Percentiles rank a stretch among this genome's conserved stretches.
Evolutionary conservation across 23 red algal genomes (phyloP).

Genomic region (Cyanidium caldarium): DNA sequence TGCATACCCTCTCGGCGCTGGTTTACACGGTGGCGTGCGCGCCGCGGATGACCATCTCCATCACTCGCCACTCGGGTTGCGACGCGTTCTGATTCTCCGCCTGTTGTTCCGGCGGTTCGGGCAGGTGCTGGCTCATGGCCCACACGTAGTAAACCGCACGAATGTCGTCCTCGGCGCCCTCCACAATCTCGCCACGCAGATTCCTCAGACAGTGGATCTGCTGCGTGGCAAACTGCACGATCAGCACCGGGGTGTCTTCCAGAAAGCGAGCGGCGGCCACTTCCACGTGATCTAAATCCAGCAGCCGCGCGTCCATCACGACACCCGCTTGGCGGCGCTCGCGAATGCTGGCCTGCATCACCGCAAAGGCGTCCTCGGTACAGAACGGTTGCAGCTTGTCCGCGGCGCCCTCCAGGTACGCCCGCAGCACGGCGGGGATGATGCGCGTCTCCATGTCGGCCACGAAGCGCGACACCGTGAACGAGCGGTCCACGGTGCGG

Average conservation of each 20-base stretch:
- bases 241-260: slow-evolving; percentile 74
- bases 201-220: slow-evolving; percentile 92
- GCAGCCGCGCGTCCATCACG: slow-evolving; percentile 71
- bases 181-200: slow-evolving; percentile 36
- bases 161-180: slow-evolving; percentile 86
- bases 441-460: slow-evolving; percentile 34
- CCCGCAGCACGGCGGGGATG: slow-evolving; percentile 57
- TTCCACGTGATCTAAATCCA: slow-evolving; percentile 70
- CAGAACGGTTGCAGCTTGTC: slow-evolving; percentile 24
- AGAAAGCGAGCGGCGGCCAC: slow-evolving; percentile 58
- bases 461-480: slow-evolving; percentile 72
- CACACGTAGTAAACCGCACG: slow-evolving; percentile 69
- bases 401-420: slow-evolving; percentile 55
- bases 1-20: background rate
- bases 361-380: slow-evolving; percentile 64
- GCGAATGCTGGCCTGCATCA: slow-evolving; percentile 58
- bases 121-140: slow-evolving; percentile 28
- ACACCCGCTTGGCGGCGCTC: slow-evolving; percentile 55
- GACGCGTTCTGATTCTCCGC: background rate
- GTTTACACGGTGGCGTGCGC: slow-evolving; percentile 76
- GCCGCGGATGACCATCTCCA: slow-evolving; percentile 96
- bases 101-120: background rate
- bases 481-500: slow-evolving; percentile 48
- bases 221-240: slow-evolving; percentile 87
- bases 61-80: slow-evolving; percentile 41